phyloP scores from a whole-genome alignment of 495 filamentous ascomycete species.

The Aspergillus bridgeri region DNA sequence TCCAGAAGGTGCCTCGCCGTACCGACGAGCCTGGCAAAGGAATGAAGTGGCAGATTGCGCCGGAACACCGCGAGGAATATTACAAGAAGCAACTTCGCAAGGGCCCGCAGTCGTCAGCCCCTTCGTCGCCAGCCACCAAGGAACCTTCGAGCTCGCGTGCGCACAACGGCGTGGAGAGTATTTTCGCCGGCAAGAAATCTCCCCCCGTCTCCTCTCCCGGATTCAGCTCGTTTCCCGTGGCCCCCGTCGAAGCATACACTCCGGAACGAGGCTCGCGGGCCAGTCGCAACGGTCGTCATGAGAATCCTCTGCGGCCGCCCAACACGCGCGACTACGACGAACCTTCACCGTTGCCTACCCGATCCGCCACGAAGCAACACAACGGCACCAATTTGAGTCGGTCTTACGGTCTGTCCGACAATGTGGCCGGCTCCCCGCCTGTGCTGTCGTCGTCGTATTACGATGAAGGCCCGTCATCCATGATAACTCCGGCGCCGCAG shows the following conservation, averaged over 20 bases:
- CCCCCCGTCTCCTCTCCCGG: constrained; percentile 47
- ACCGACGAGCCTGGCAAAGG: constrained; percentile 97
- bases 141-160: constrained; percentile 28
- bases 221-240: constrained; percentile 47
- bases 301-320: constrained; percentile 34
- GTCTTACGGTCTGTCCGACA: constrained; percentile 56
- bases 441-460: constrained; percentile 65
- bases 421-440: constrained; percentile 61
- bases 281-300: constrained; percentile 31
- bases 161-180: constrained; percentile 41
- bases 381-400: constrained; percentile 46
- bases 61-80: constrained; percentile 74
- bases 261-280: constrained; percentile 44
- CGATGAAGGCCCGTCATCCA: constrained; percentile 51
- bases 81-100: constrained; percentile 55
- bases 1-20: constrained; percentile 84
- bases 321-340: constrained; percentile 51
- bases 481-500: constrained; percentile 83
- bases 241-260: constrained; percentile 46
- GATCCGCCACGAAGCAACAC: constrained; percentile 50
- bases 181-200: constrained; percentile 50
- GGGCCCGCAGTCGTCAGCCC: constrained; percentile 44
- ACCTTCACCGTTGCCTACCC: constrained; percentile 50
- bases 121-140: constrained; percentile 45
- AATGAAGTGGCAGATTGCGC: constrained; percentile 94